Conservation (phyloP, 352 stramenopile species). For the Phytophthora palmivora region DNA sequence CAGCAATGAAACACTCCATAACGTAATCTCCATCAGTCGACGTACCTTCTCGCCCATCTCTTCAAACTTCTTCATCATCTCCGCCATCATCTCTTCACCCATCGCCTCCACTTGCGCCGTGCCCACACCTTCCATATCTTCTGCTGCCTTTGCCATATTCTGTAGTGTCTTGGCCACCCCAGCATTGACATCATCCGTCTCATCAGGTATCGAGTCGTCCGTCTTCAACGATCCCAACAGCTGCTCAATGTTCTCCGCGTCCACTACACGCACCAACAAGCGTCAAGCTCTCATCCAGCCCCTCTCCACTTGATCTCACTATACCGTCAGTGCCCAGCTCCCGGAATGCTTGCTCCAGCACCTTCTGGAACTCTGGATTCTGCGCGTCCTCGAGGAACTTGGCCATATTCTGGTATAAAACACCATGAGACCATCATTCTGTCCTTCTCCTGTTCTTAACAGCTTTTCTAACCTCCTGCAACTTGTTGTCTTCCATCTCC, state of each 20-base stretch:
- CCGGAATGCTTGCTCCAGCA: conserved; percentile 88
- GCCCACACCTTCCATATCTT: conserved; percentile 88
- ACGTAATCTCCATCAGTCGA: background rate
- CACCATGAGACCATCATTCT: conserved; percentile 17
- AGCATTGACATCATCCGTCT: conserved; percentile 81
- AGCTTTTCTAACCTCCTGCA: conserved; percentile 60
- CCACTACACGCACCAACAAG: conserved; percentile 32
- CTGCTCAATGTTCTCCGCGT: conserved; percentile 75
- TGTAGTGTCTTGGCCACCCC: conserved; percentile 89
- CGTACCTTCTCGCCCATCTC: conserved; percentile 93
- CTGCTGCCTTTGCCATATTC: conserved; percentile 90
- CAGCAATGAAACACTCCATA: background rate
- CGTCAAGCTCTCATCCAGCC: background rate
- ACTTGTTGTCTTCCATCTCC: conserved; percentile 61
- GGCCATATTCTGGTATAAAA: conserved; percentile 67
- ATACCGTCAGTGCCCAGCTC: conserved; percentile 77
- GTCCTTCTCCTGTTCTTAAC: background rate
- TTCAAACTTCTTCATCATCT: conserved; percentile 97
- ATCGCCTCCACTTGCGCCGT: conserved; percentile 87
- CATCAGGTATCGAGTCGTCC: conserved; percentile 38
- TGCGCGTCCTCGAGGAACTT: conserved; percentile 89
- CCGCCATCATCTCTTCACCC: conserved; percentile 95
- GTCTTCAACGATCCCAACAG: conserved; percentile 71
- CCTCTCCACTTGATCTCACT: conserved; percentile 3
- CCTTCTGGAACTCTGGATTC: conserved; percentile 88